Evolutionary conservation across 2,329 filamentous ascomycete genomes (phyloP), one percentile per base, ranked within the genome.

Genomic region (Scedosporium dehoogii): DNA sequence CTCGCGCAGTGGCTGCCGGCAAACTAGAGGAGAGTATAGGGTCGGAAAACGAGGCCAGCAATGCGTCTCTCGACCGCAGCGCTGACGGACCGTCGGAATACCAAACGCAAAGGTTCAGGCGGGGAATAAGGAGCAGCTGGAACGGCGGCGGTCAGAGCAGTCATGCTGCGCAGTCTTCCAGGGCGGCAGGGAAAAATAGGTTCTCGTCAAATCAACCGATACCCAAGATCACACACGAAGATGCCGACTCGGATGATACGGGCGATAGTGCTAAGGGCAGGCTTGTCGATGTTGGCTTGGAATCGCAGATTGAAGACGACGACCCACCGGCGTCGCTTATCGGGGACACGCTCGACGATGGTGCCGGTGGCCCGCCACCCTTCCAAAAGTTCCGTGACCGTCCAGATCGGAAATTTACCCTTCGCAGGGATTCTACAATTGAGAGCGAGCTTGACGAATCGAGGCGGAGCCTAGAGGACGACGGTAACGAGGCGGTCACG

Each of bases 261-360:
- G 59, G 46, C 29, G 38, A 38, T n/a, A 21, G 23, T n/a, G 23
- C 68, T 63, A 86, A 81, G 71, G 85, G 83, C 14, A 89, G 86
- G 70, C 87, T 99, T 82, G 91, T 94, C 6, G 92, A 97, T 71
- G 84, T 97, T 58, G 90, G 91, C 33, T 81, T 97, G 21, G 90
- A 92, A 62, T 87, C 85, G 12, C 82, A 81, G 4, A 80, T 82
- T 61, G 79, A 83, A 60, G 80, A 81, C 58, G 82, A 85, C 67
- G 82, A 85, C 38, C 84, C 84, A 4, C 84, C 85, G 5, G 79
- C 81, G 48, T 85, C 86, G 57, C 73, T 88, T n/a, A 75, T 84
- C 10, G 76, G 80, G 58, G 84, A 86, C 66, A 75, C 76, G 6
- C 33, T 73, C 76, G 14, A 74, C 70, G 53, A 62, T 6, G 27